phyloP scores from a whole-genome alignment of 495 filamentous ascomycete genomes.

The Podospora didyma region DNA sequence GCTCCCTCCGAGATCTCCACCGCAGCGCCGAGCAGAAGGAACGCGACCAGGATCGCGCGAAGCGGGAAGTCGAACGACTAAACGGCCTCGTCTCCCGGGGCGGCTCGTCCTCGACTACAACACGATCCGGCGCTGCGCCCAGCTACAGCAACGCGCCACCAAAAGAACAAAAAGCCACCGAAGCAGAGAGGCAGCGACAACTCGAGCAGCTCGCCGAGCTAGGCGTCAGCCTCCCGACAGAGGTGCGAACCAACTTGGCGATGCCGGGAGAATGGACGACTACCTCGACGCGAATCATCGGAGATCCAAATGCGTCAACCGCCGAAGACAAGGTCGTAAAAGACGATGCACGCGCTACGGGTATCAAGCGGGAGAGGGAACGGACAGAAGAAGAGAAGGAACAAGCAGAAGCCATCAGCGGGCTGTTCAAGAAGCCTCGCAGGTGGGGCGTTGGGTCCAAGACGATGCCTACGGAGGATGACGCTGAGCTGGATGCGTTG shows the following conservation, averaged over 20 bases:
- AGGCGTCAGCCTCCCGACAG: conserved; percentile 80
- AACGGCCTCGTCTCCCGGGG: conserved; percentile 64
- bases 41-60: conserved; percentile 74
- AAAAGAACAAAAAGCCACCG: conserved; percentile 31
- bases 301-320: conserved; percentile 24
- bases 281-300: conserved; percentile 50
- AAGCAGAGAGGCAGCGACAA: conserved; percentile 75
- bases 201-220: conserved; percentile 82
- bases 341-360: conserved; percentile 48
- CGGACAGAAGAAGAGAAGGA: conserved; percentile 60
- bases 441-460: conserved; percentile 73
- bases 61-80: conserved; percentile 79
- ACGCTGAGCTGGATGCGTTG: conserved; percentile 67
- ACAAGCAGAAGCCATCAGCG: conserved; percentile 56
- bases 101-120: background rate
- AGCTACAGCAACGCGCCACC: conserved; percentile 6
- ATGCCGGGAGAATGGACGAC: conserved; percentile 90
- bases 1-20: conserved; percentile 85
- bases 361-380: conserved; percentile 68
- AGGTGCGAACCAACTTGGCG: conserved; percentile 73
- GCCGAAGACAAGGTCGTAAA: conserved; percentile 21
- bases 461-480: conserved; percentile 61
- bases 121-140: background rate
- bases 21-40: conserved; percentile 71
- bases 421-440: conserved; percentile 52